Evolutionary conservation across 139 green algal species (phyloP).

Genomic region (Penium margaritaceum): DNA sequence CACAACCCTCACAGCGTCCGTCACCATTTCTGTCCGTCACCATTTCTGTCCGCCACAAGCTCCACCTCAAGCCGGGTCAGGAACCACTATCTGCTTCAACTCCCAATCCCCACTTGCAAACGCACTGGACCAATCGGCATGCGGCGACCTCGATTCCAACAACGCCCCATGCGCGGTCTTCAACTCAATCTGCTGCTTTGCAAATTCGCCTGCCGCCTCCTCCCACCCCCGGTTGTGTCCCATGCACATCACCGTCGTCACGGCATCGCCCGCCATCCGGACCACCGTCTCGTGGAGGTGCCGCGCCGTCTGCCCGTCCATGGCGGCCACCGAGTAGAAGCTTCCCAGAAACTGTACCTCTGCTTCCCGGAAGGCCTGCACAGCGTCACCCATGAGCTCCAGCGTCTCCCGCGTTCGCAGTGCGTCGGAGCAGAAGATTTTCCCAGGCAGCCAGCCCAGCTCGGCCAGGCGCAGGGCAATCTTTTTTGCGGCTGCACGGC

Average conservation of each 20-base stretch:
- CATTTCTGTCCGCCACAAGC: too few species aligned
- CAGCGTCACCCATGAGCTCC: conserved; percentile 57
- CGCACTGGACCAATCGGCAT: conserved; percentile 12
- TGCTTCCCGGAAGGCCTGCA: conserved; percentile 48
- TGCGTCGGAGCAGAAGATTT: conserved; percentile 64
- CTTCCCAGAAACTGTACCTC: conserved; percentile 63
- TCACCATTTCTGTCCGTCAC: too few species aligned
- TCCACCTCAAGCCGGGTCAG: too few species aligned
- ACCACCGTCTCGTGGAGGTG: conserved; percentile 53
- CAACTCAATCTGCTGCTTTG: conserved; percentile 57
- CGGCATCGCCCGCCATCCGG: not conserved
- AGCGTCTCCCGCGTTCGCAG: conserved; percentile 71
- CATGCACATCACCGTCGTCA: conserved; percentile 60
- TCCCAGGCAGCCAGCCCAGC: conserved; percentile 65
- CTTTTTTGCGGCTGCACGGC: conserved; percentile 31
- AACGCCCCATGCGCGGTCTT: conserved; percentile 67
- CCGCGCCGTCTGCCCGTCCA: conserved; percentile 67
- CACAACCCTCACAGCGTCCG: too few species aligned
- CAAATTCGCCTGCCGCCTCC: conserved; percentile 65
- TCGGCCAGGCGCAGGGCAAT: conserved; percentile 36
- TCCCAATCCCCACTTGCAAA: too few species aligned
- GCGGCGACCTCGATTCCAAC: conserved; percentile 44
- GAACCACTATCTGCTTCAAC: too few species aligned
- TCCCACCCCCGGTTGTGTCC: conserved; percentile 80
- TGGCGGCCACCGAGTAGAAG: conserved; percentile 71